Evolutionary conservation across 2,329 filamentous ascomycete genomes (phyloP), one percentile per base, ranked within the genome.

Genomic region (Stachybotrys chlorohalonatus): DNA sequence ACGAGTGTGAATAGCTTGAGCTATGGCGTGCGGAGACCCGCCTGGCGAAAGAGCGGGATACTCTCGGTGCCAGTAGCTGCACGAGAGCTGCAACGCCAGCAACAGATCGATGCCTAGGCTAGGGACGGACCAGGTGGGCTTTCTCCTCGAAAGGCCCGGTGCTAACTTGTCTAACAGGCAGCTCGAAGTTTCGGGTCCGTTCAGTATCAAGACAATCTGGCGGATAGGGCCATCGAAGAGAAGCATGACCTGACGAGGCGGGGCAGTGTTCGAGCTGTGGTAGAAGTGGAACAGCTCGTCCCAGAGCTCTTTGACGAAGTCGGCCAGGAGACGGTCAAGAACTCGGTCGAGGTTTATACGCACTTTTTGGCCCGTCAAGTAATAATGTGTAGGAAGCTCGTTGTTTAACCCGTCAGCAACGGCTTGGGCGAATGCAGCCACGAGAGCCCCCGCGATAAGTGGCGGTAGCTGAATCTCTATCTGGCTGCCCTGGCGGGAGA

Each of bases 141-240:
- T 56, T 5, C 70, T 56, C 15, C 63, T 63, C 1, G 70, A 71
- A 11, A 72, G 61, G 0, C 70, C 68, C 0, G 70, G 70, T 0
- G 63, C 70, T 2, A 72, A 61, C 11, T 64, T 68, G 15, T 72
- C 67, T 7, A 72, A 63, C 1, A 72, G 52, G 47, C 68, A 71
- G 31, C 58, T 60, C 6, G 70, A 60, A 15, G 66, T 65, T 55
- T 72, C 70, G 6, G 70, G 70, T 1, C 70, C 66, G 49, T 69
- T 68, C 42, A 72, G 65, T 13, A 71, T 64, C 7, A 72, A 60
- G 11, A 71, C 57, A n/a, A 71, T 59, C 53, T 72, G 70, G 11
- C 66, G 66, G n/a, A 72, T 60, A 6, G 70, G 70, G 0, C 70
- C 70, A 42, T 71, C 67, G 11, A 72, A 72, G 3, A 72, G 57